Base-by-base conservation (phyloP, 306 rosid genomes). In the Vicia sativa region DNA sequence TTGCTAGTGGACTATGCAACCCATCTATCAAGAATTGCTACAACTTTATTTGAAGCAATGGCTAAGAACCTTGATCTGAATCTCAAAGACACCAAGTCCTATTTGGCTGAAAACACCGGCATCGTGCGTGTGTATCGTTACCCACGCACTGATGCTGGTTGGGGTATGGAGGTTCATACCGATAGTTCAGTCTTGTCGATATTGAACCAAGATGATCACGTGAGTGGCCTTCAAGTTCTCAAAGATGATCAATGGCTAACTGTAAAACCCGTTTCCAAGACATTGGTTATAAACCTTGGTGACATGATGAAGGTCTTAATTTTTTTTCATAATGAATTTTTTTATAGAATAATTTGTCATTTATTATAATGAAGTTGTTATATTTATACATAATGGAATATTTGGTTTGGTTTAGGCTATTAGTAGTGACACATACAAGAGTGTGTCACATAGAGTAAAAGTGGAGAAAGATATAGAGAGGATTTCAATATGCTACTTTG, bases 121-220 rank as follows among this genome's bases (percentile, higher is more conserved):
- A 18, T 39, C 2, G 49, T 85, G 43, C 96, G 96, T 23, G 74
- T 83, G 7, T 89, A 89, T 73, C 88, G 96, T 1, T 87, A 89
- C 41, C 96, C 96, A 1, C 44, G 15, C 11, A 29, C 65, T 0
- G 11, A 49, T 45, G 18, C 46, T 80, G 79, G 84, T 67, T 79
- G 82, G 81, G 96, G 96, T 4, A 74, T 89, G 78, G 89, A 79
- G 18, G 79, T 37, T 0, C 96, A 89, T 46, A 89, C 92, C 12
- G 96, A 89, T 68, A 89, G 90, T 63, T 77, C 81, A 38, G 64
- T 77, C 1, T 29, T 77, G 37, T 77, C 81, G 18, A 77, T 77
- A 38, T 31, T 77, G 43, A 77, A 71, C 68, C 81, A 65, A 58
- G 74, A 72, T 7, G 48, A 77, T 9, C 10, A 70, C 18, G 88